These are phyloP conservation scores for Digitaria exilis DNA, from an alignment of 202 grass and related monocot genomes.

Conservation along the genomic window DNA sequence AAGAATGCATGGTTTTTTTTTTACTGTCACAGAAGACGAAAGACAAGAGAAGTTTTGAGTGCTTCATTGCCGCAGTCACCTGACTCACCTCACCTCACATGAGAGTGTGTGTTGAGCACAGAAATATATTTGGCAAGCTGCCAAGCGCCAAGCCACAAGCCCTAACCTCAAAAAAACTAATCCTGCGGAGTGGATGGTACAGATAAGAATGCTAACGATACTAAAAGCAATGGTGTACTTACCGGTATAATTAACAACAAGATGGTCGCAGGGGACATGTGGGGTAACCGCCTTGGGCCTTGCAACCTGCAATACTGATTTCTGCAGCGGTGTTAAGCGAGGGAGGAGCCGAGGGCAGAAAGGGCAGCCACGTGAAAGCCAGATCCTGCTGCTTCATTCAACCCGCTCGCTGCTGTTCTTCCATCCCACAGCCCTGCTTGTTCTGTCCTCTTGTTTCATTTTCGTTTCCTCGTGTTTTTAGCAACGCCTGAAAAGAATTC, in stretches of 20 bases:
- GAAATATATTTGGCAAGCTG: background rate
- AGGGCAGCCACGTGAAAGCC: slow-evolving; percentile 51
- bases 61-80: background rate
- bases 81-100: background rate
- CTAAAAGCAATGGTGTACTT: slow-evolving; percentile 34
- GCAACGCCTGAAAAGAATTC: slow-evolving; percentile 21
- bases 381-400: slow-evolving; percentile 23
- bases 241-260: slow-evolving; percentile 33
- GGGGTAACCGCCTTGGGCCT: slow-evolving; percentile 38
- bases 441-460: slow-evolving; percentile 11
- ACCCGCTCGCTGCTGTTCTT: slow-evolving; percentile 1
- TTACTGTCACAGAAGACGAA: background rate
- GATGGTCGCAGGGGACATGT: slow-evolving; percentile 39
- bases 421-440: slow-evolving; percentile 22
- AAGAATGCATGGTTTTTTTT: background rate
- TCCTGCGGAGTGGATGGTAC: slow-evolving; percentile 16
- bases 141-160: slow-evolving; percentile 31
- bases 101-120: background rate
- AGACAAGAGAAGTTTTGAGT: background rate
- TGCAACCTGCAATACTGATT: slow-evolving; percentile 34
- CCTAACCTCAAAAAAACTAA: background rate
- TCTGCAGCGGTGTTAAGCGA: background rate
- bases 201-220: slow-evolving; percentile 8
- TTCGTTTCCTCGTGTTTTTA: slow-evolving; percentile 45
- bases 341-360: slow-evolving; percentile 23